phyloP scores from a whole-genome alignment of 2,329 filamentous ascomycete species.

The Laburnicola sp. region DNA sequence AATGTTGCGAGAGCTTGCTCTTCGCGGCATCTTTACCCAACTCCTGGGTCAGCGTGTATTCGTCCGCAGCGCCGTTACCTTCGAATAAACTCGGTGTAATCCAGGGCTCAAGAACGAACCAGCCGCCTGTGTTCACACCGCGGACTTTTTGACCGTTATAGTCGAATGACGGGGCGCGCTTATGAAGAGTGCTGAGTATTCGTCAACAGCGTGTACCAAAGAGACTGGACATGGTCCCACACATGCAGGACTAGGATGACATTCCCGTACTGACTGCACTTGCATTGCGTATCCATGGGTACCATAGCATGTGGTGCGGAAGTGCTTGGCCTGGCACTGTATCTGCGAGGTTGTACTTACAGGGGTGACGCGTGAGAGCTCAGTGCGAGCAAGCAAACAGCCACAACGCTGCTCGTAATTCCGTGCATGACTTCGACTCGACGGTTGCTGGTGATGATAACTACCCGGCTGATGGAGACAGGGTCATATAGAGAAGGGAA shows the following conservation, averaged over 20 bases:
- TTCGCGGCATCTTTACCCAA: conserved; percentile 56
- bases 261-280: too few species aligned
- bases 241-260: too few species aligned
- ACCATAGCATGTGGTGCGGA: too few species aligned
- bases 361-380: conserved; percentile 37
- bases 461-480: conserved; percentile 12
- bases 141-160: conserved; percentile 60
- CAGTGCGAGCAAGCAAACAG: conserved; percentile 36
- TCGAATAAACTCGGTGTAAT: conserved; percentile 66
- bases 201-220: conserved; percentile 7
- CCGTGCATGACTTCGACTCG: conserved; percentile 29
- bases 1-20: conserved; percentile 57
- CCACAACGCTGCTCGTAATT: conserved; percentile 28
- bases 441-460: conserved; percentile 9
- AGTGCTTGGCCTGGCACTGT: too few species aligned
- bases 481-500: conserved; percentile 16
- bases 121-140: conserved; percentile 68
- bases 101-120: conserved; percentile 67
- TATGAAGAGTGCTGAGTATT: conserved; percentile 23
- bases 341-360: conserved; percentile 20
- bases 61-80: conserved; percentile 58
- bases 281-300: too few species aligned
- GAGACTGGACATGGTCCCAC: background rate
- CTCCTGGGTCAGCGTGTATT: conserved; percentile 57
- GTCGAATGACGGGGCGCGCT: conserved; percentile 51